These are phyloP conservation scores for Galerina marginata DNA, from an alignment of 768 basidiomycete species.

Conservation along the genomic window DNA sequence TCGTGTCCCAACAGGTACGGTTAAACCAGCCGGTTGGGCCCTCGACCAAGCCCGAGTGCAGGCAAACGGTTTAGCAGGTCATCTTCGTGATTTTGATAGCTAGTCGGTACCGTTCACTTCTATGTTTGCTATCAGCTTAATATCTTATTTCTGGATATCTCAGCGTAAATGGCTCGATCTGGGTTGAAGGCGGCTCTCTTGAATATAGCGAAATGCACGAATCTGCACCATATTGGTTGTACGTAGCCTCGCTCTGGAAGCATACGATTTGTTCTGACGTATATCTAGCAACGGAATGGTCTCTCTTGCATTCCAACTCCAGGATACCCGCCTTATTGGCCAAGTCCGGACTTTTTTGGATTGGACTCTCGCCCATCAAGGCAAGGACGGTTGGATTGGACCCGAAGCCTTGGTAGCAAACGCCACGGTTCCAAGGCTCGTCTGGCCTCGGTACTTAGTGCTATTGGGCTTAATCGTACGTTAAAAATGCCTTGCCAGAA, in stretches of 20 bases:
- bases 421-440: conserved; percentile 40
- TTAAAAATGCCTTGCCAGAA: not conserved
- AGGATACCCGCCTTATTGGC: conserved; percentile 40
- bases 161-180: conserved; percentile 48
- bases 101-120: conserved; percentile 32
- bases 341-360: conserved; percentile 45
- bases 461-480: conserved; percentile 43
- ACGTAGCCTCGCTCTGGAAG: conserved; percentile 19
- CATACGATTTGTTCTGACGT: not conserved
- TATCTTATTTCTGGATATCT: not conserved
- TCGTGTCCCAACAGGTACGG: conserved; percentile 38
- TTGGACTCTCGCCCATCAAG: conserved; percentile 42
- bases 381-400: conserved; percentile 47
- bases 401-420: conserved; percentile 44
- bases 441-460: conserved; percentile 49
- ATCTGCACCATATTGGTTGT: conserved; percentile 51
- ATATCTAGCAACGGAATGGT: conserved; percentile 44
- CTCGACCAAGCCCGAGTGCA: conserved; percentile 46
- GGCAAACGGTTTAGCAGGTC: conserved; percentile 45
- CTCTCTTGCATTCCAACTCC: conserved; percentile 45
- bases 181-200: conserved; percentile 46
- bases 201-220: conserved; percentile 53
- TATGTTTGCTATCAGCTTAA: not conserved
- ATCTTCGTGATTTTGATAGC: conserved; percentile 45
- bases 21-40: conserved; percentile 47